Conservation (phyloP, 495 filamentous ascomycete species). For the Aspergillus nidulans region DNA sequence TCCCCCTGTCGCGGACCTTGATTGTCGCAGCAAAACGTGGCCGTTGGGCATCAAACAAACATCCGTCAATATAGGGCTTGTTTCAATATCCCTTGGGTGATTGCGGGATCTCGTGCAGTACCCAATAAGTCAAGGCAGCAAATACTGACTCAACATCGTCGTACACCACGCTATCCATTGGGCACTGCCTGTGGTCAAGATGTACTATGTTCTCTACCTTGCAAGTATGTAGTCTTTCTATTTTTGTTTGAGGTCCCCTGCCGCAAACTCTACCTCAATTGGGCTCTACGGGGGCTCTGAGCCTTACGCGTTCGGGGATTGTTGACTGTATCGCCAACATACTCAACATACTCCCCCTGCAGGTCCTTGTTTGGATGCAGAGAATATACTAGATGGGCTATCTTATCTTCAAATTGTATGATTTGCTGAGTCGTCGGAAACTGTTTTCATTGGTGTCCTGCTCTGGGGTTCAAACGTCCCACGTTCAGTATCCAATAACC, state of each 20-base stretch:
- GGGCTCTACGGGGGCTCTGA: neutral
- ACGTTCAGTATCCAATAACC: constrained; percentile 17
- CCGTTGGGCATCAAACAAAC: constrained; percentile 35
- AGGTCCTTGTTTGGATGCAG: neutral
- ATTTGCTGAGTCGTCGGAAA: constrained; percentile 14
- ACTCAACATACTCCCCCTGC: neutral
- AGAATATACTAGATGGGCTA: neutral
- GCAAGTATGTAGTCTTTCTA: constrained; percentile 49
- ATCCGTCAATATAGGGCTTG: constrained; percentile 14
- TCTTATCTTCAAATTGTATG: constrained; percentile 8
- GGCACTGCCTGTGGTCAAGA: constrained; percentile 26
- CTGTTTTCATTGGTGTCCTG: constrained; percentile 10
- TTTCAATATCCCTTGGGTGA: constrained; percentile 32
- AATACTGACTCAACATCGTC: constrained; percentile 20
- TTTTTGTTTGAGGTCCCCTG: constrained; percentile 8
- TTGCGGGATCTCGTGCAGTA: constrained; percentile 28
- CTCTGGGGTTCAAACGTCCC: neutral
- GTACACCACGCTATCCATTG: constrained; percentile 21
- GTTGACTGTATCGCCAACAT: neutral
- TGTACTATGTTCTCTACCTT: constrained; percentile 69
- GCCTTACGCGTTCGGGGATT: neutral
- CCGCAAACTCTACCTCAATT: neutral
- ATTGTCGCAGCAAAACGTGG: constrained; percentile 17
- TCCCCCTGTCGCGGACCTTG: constrained; percentile 15
- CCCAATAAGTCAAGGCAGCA: constrained; percentile 24